Percentiles rank a stretch among this genome's conserved stretches.
phyloP scores from a whole-genome alignment of 331 rosid genomes.

The Arachis monticola region DNA sequence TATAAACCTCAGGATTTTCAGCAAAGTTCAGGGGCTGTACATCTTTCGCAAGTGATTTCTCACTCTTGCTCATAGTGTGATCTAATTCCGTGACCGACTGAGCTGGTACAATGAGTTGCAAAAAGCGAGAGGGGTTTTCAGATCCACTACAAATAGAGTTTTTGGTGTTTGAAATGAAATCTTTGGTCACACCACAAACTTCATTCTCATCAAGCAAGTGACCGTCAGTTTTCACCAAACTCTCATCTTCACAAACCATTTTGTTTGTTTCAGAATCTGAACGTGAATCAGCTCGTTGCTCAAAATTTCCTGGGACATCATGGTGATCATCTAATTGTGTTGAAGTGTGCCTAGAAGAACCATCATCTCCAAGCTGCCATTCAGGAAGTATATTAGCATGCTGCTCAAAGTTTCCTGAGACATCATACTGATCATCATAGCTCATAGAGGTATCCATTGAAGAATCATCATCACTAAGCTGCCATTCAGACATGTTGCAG shows the following conservation, averaged over 20 bases:
- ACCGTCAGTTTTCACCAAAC: conserved; percentile 18
- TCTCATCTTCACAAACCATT: conserved; percentile 34
- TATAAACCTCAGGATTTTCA: conserved; percentile 29
- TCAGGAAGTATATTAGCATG: conserved; percentile 24
- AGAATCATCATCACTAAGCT: conserved; percentile 32
- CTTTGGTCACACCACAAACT: conserved; percentile 27
- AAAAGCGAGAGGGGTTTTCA: conserved; percentile 35
- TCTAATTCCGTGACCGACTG: conserved; percentile 36
- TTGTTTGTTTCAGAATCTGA: conserved; percentile 29
- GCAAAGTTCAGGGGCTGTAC: conserved; percentile 25
- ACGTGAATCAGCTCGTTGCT: conserved; percentile 25
- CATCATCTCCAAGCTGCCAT: conserved; percentile 30
- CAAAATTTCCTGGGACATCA: conserved; percentile 35
- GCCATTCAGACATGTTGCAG: conserved; percentile 28
- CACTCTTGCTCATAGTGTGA: conserved; percentile 20
- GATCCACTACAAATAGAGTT: conserved; percentile 13
- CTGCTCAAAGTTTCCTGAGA: conserved; percentile 35
- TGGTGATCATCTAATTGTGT: conserved; percentile 29
- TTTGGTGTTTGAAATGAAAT: conserved; percentile 25
- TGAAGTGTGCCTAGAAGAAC: conserved; percentile 36
- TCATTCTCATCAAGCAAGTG: conserved; percentile 32
- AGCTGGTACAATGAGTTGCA: conserved; percentile 3
- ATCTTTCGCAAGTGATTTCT: conserved; percentile 39
- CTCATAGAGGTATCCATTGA: conserved; percentile 31
- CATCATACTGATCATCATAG: conserved; percentile 36